Conservation (phyloP, 805 yeast genomes). For the Maudiozyma barnettii region DNA sequence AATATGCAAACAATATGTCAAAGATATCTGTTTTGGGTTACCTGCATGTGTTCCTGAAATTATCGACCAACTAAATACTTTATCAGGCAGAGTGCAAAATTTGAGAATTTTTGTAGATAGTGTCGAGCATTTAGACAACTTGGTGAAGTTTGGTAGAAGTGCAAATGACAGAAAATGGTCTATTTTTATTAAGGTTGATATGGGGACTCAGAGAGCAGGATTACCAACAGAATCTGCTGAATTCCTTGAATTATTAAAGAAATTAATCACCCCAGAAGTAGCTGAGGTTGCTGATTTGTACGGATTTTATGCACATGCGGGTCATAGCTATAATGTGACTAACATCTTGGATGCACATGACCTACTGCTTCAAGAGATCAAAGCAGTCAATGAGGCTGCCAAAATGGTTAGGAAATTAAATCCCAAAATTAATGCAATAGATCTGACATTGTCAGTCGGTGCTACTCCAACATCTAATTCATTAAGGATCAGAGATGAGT, state of each 20-base stretch:
- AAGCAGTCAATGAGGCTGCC: constrained; percentile 47
- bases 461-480: constrained; percentile 78
- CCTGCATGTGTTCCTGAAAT: constrained; percentile 45
- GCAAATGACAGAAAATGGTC: constrained; percentile 38
- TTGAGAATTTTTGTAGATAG: constrained; percentile 56
- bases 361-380: constrained; percentile 46
- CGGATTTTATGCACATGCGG: constrained; percentile 76
- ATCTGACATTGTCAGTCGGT: constrained; percentile 57
- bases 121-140: constrained; percentile 42
- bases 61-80: constrained; percentile 38
- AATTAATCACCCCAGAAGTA: constrained; percentile 21
- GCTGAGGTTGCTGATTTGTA: constrained; percentile 35
- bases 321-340: constrained; percentile 54
- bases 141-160: constrained; percentile 31
- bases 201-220: constrained; percentile 71
- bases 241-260: constrained; percentile 31
- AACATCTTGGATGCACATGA: constrained; percentile 38
- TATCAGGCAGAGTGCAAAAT: constrained; percentile 34
- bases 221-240: constrained; percentile 27
- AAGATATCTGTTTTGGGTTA: constrained; percentile 49
- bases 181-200: constrained; percentile 56
- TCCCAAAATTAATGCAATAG: constrained; percentile 27
- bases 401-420: constrained; percentile 16
- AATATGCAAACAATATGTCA: constrained; percentile 22
- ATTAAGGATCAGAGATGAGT: constrained; percentile 16